Evolutionary conservation across 306 rosid species (phyloP).

Genomic region (Vigna nakashimae): DNA sequence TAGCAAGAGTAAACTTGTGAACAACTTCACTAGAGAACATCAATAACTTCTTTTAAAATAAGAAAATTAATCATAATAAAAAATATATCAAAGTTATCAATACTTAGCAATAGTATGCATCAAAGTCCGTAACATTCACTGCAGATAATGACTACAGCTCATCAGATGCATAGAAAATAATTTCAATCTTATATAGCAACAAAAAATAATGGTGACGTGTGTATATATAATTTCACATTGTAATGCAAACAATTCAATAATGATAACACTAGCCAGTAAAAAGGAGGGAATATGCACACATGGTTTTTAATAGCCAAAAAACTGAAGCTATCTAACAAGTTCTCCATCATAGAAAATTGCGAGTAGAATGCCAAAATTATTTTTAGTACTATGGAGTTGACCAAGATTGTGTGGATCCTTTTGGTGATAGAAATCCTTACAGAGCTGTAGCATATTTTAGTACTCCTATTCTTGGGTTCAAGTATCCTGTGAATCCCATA

Average conservation of each 20-base stretch:
- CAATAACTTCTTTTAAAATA: background rate
- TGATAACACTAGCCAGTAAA: constrained; percentile 23
- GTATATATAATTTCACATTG: constrained; percentile 19
- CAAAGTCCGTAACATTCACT: background rate
- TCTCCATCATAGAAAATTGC: background rate
- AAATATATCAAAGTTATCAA: constrained; percentile 10
- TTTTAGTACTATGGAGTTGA: background rate
- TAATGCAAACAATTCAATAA: constrained; percentile 25
- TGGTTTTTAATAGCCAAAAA: constrained; percentile 13
- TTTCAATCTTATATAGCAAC: constrained; percentile 10
- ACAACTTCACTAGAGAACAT: background rate
- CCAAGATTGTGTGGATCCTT: constrained; percentile 12
- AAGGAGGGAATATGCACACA: constrained; percentile 3
- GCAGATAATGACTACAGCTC: constrained; percentile 3
- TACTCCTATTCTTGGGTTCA: constrained; percentile 79
- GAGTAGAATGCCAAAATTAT: background rate
- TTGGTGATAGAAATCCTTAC: constrained; percentile 64
- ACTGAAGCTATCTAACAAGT: constrained; percentile 20
- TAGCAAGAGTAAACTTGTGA: constrained; percentile 8
- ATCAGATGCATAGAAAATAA: background rate
- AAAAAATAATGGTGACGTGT: constrained; percentile 2
- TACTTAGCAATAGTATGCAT: constrained; percentile 6
- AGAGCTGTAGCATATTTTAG: constrained; percentile 67
- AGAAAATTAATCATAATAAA: background rate
- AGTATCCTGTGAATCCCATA: constrained; percentile 82